phyloP scores from a whole-genome alignment of 352 stramenopile genomes.

The Peronosclerospora sorghi region DNA sequence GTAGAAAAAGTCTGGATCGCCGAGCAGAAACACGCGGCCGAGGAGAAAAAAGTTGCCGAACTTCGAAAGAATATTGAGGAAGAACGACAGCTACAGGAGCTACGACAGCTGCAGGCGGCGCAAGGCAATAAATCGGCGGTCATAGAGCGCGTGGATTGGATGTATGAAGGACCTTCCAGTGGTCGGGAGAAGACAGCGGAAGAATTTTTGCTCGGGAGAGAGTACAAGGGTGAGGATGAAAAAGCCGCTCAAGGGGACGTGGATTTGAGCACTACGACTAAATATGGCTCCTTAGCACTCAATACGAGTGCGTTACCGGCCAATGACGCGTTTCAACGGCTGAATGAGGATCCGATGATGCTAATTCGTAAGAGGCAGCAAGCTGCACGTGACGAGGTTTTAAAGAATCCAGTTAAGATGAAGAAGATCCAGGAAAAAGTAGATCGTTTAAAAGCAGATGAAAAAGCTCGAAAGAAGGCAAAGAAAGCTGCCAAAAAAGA shows the following conservation, averaged over 20 bases:
- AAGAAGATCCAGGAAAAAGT: conserved; percentile 76
- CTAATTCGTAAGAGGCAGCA: conserved; percentile 84
- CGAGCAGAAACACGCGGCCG: conserved; percentile 89
- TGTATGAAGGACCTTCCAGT: conserved; percentile 92
- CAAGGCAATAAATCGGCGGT: conserved; percentile 70
- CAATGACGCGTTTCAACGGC: conserved; percentile 88
- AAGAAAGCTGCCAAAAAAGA: conserved; percentile 71
- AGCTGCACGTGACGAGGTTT: conserved; percentile 62
- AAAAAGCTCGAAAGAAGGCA: conserved; percentile 57
- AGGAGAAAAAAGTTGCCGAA: conserved; percentile 90
- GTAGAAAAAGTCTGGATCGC: conserved; percentile 96
- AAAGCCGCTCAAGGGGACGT: conserved; percentile 18
- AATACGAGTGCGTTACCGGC: conserved; percentile 37
- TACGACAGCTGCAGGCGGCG: conserved; percentile 84
- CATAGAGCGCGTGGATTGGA: conserved; percentile 90
- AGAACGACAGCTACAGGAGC: conserved; percentile 92
- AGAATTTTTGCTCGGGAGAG: conserved; percentile 91
- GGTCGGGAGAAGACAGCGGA: conserved; percentile 58
- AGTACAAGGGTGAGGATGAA: conserved; percentile 45
- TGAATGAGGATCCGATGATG: conserved; percentile 96
- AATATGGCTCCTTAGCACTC: conserved; percentile 60
- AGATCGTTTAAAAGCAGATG: conserved; percentile 64
- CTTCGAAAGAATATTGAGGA: conserved; percentile 94
- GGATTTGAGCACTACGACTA: conserved; percentile 44
- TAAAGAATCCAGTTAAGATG: conserved; percentile 89